Conservation (phyloP, 306 rosid species). For the Luffa acutangula region DNA sequence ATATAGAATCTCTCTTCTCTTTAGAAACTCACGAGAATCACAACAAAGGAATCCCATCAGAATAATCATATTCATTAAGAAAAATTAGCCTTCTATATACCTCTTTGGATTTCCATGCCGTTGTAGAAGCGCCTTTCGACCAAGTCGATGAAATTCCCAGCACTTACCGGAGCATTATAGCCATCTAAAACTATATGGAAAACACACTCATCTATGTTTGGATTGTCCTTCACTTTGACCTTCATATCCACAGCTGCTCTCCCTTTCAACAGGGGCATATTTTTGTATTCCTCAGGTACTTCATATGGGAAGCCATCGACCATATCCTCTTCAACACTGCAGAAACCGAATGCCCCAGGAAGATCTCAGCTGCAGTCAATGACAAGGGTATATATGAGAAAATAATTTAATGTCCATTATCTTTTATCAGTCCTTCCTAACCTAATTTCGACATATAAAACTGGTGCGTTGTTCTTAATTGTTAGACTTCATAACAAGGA, state of each 20-base stretch:
- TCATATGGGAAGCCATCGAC: conserved; percentile 88
- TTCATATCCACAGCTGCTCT: conserved; percentile 97
- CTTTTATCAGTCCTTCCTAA: conserved; percentile 31
- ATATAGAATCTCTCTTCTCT: not conserved
- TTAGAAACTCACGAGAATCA: not conserved
- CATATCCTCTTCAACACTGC: conserved; percentile 99
- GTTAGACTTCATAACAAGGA: not conserved
- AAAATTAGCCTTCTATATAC: conserved; percentile 28
- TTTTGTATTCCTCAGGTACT: conserved; percentile 77
- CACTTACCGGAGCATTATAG: conserved; percentile 86
- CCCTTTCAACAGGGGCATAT: conserved; percentile 83
- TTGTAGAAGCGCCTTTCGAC: conserved; percentile 86
- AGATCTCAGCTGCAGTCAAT: conserved; percentile 99
- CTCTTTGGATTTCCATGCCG: conserved; percentile 98
- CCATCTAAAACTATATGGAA: conserved; percentile 92
- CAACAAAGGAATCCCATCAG: not conserved
- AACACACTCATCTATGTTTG: conserved; percentile 64
- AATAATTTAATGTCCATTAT: conserved; percentile 32
- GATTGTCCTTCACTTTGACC: conserved; percentile 96
- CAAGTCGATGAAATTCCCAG: conserved; percentile 91
- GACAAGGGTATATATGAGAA: conserved; percentile 89
- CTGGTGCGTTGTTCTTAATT: not conserved
- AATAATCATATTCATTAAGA: not conserved
- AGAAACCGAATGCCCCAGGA: conserved; percentile 99
- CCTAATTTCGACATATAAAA: not conserved